phyloP scores from a whole-genome alignment of 495 filamentous ascomycete genomes.

The Tricharina praecox region DNA sequence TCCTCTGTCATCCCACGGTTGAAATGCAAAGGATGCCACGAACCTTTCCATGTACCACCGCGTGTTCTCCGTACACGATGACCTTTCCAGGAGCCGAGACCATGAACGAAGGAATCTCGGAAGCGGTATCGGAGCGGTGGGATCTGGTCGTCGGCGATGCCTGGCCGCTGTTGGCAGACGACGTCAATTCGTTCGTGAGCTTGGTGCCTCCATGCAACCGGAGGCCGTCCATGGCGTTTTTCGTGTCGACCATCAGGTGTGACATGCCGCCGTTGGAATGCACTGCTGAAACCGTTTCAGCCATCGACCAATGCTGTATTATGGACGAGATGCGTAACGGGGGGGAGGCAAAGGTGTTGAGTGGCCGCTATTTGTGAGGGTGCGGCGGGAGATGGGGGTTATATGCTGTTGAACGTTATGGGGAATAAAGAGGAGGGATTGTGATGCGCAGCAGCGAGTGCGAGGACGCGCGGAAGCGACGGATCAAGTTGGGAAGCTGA shows the following conservation, averaged over 20 bases:
- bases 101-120: slow-evolving; percentile 70
- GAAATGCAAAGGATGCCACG: no score
- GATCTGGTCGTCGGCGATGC: slow-evolving; percentile 11
- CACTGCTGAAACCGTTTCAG: background rate
- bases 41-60: slow-evolving; percentile 87
- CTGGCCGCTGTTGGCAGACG: background rate
- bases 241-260: background rate
- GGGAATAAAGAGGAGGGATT: no score
- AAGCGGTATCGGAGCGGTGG: slow-evolving; percentile 18
- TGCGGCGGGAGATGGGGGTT: no score
- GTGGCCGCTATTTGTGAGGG: no score
- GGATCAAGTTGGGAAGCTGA: no score
- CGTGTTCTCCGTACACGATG: slow-evolving; percentile 93
- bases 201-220: slow-evolving; percentile 8
- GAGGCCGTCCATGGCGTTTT: slow-evolving; percentile 2
- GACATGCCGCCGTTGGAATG: background rate
- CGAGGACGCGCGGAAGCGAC: no score
- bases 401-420: no score
- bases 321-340: no score
- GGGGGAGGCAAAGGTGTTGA: no score
- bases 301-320: no score
- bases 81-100: slow-evolving; percentile 95
- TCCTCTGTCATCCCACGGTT: no score
- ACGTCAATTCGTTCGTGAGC: slow-evolving; percentile 3
- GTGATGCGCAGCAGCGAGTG: no score